phyloP scores from a whole-genome alignment of 2,329 filamentous ascomycete species.

The Colletotrichum sp. region DNA sequence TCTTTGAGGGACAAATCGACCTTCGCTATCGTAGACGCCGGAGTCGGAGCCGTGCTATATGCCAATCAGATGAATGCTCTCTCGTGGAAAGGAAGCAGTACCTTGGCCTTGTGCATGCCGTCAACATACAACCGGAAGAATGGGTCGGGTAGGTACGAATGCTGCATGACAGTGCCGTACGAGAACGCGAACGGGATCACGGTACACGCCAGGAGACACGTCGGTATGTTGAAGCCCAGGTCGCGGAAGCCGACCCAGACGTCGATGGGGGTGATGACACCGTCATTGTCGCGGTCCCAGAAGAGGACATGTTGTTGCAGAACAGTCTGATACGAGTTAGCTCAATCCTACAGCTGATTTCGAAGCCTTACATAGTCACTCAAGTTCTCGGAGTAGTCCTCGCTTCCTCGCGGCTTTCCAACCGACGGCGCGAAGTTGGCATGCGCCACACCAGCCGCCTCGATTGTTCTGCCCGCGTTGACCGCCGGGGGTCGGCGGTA shows the following conservation, averaged over 20 bases:
- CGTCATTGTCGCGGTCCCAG: slow-evolving; percentile 41
- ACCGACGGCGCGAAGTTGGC: background rate
- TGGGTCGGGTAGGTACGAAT: slow-evolving; percentile 35
- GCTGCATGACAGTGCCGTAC: slow-evolving; percentile 41
- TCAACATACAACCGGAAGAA: slow-evolving; percentile 35
- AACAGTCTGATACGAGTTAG: too few relatives aligned
- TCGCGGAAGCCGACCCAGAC: slow-evolving; percentile 40
- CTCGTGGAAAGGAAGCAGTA: too few relatives aligned
- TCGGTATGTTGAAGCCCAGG: slow-evolving; percentile 38
- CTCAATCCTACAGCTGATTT: too few relatives aligned
- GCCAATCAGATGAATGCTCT: too few relatives aligned
- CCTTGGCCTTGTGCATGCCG: slow-evolving; percentile 42
- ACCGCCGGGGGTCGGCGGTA: background rate
- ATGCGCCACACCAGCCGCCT: slow-evolving; percentile 1
- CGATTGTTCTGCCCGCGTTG: background rate
- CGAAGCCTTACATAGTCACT: background rate
- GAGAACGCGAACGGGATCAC: slow-evolving; percentile 46
- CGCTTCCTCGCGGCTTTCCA: background rate
- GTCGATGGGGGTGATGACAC: slow-evolving; percentile 38
- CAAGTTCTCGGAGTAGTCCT: background rate
- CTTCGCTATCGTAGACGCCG: slow-evolving; percentile 48
- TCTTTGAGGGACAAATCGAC: slow-evolving; percentile 47
- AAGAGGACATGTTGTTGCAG: slow-evolving; percentile 42
- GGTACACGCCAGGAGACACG: slow-evolving; percentile 37
- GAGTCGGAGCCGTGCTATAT: slow-evolving; percentile 49